Base-by-base conservation (phyloP, 2,329 filamentous ascomycete species). In the Alternaria sp. region DNA sequence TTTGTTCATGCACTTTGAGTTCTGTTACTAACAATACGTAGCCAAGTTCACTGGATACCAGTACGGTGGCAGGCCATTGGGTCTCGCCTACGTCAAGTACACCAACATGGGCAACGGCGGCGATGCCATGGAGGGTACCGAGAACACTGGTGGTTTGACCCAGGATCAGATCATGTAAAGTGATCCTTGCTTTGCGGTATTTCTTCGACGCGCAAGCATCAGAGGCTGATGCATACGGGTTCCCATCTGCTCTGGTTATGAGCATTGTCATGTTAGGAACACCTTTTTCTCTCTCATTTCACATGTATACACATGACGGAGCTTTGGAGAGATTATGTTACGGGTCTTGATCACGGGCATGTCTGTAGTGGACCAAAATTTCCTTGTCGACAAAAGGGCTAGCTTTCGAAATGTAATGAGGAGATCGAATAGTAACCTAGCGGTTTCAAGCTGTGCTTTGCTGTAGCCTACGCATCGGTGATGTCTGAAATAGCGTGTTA, bases 11-110 rank as follows among this genome's bases (percentile, higher is more conserved):
- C 25, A n/a, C 11, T 7, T 23, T 30, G 26, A 9, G 17, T 11
- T 7, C 21, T n/a, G n/a, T 8, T 3, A 51, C 73, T 81, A 74
- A 79, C 68, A 73, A 47, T 66, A 43, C 54, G 47, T 70, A 89
- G 88, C 93, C 75, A 99, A 99, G 81, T 99, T 99, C 84, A 95
- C 96, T 72, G 93, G 93, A 60, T 99, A 99, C 79, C 93, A 97
- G 80, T 99, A 99, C 75, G 96, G 96, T 69, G 94, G 94, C 59
- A 93, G 96, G 70, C 96, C 96, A 73, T 89, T 99, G 64, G 93
- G 94, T 61, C 86, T 99, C 75, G 95, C 90, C 80, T 98, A 92
- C 77, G 95, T 97, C 84, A 96, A 96, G 82, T 98, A 98, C 81
- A 85, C 92, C 69, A 95, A 91, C 77, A 86, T 88, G 67, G 91